These are phyloP conservation scores for Populus ilicifolia DNA, from an alignment of 345 rosid genomes.

Conservation along the genomic window DNA sequence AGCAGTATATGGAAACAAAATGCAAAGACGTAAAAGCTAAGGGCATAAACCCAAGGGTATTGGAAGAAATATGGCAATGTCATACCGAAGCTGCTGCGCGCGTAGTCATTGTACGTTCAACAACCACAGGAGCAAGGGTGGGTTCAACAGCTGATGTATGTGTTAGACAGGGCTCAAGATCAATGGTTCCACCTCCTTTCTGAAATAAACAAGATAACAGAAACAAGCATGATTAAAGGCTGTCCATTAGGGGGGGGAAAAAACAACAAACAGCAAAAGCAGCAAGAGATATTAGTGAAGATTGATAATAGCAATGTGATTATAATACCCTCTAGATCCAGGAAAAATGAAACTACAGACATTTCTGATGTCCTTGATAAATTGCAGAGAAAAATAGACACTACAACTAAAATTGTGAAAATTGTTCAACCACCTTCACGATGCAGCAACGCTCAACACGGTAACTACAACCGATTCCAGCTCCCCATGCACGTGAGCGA, in stretches of 20 bases:
- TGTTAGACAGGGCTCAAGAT: constrained; percentile 91
- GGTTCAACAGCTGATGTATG: constrained; percentile 96
- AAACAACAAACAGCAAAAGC: not conserved
- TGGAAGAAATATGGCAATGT: not conserved
- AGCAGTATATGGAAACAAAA: not conserved
- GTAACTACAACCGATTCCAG: constrained; percentile 97
- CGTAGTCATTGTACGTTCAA: constrained; percentile 98
- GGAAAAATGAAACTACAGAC: not conserved
- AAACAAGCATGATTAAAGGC: not conserved
- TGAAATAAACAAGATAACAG: constrained; percentile 30
- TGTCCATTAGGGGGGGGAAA: not conserved
- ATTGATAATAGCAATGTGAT: not conserved
- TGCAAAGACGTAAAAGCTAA: not conserved
- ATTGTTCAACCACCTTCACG: constrained; percentile 64
- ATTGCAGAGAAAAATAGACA: not conserved
- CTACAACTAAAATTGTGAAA: constrained; percentile 1
- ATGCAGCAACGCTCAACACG: constrained; percentile 94
- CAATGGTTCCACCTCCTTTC: constrained; percentile 97
- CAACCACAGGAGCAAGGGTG: constrained; percentile 97
- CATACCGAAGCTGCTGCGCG: constrained; percentile 98
- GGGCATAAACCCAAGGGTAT: not conserved
- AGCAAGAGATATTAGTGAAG: not conserved
- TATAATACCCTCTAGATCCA: not conserved
- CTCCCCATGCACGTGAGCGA: constrained; percentile 99
- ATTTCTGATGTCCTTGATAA: not conserved